Evolutionary conservation across 2,329 filamentous ascomycete genomes (phyloP), one percentile per base, ranked within the genome.

Genomic region (Xylariaceae sp.): DNA sequence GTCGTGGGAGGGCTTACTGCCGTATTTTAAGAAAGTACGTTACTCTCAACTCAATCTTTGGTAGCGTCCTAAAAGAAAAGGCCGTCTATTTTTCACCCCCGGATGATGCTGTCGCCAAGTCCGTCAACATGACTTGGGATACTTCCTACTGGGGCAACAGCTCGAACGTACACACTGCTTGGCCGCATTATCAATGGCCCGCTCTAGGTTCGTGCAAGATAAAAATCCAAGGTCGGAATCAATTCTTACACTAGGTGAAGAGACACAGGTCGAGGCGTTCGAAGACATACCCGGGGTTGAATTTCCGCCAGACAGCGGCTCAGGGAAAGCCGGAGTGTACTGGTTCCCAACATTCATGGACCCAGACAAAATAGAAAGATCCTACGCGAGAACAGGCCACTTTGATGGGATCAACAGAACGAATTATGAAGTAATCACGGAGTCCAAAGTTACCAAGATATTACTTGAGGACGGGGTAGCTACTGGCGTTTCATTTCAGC

Each of bases 301-400:
- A 21, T 77, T 77, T 41, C 71, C 72, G 0, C 58, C 63, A 1
- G 76, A 78, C 59, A 76, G 74, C 48, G 75, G 75, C 5, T 70
- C 75, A 2, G 75, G 76, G 4, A 57, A 68, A 54, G 65, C 75
- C 1, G 76, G 76, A 1, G 71, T 78, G 4, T 78, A 74, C 57
- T 78, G 75, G 74, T 76, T 72, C 49, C 76, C 76, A 14, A 74
- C 73, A 2, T 76, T 77, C 53, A 75, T 75, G 71, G 73, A 78
- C 24, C 74, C 76, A 0, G 61, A 60, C 11, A 65, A 50, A 0
- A 71, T 73, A 11, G 66, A 72, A 41, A 67, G 76, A 14, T 77
- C 75, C 2, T 78, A 76, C 41, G 74, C 76, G 1, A 62, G 68
- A 26, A 78, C 74, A 0, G 75, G 72, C 0, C 76, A 78, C 52